phyloP scores from a whole-genome alignment of 176 grass and related monocot genomes.

The Hordeum marinum region DNA sequence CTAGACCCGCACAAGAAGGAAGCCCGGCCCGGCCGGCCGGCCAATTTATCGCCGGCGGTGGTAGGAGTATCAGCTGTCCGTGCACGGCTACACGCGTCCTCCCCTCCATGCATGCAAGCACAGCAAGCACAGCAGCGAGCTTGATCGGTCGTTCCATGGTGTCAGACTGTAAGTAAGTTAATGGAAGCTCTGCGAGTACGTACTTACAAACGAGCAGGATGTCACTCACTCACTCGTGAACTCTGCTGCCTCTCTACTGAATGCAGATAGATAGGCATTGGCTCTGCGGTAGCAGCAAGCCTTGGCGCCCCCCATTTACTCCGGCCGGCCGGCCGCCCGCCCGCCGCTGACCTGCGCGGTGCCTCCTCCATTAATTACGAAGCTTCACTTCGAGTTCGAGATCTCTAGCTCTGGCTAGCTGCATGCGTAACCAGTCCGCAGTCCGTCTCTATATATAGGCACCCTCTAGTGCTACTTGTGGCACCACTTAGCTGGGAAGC shows the following conservation, averaged over 20 bases:
- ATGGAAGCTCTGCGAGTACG: neutral
- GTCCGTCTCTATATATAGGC: too few species aligned
- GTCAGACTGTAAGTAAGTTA: neutral
- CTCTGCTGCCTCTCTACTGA: neutral
- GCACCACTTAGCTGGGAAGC: neutral
- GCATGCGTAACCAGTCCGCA: too few species aligned
- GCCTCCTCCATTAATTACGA: neutral
- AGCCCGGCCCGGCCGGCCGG: neutral
- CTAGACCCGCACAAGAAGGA: neutral
- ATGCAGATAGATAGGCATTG: neutral
- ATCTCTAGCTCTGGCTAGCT: neutral
- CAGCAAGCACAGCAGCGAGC: neutral
- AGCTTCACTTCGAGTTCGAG: neutral
- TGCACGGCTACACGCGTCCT: neutral
- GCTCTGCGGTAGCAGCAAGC: neutral
- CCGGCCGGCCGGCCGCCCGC: too few species aligned
- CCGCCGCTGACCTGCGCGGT: neutral
- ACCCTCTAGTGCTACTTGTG: neutral
- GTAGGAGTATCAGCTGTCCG: neutral
- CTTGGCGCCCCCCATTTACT: neutral
- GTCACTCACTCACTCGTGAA: neutral
- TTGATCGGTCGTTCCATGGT: neutral
- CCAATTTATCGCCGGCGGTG: constrained; percentile 6
- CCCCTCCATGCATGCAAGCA: neutral
- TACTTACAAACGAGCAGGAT: neutral